phyloP scores from a whole-genome alignment of 2,329 filamentous ascomycete species.

The Alternaria arbusti region DNA sequence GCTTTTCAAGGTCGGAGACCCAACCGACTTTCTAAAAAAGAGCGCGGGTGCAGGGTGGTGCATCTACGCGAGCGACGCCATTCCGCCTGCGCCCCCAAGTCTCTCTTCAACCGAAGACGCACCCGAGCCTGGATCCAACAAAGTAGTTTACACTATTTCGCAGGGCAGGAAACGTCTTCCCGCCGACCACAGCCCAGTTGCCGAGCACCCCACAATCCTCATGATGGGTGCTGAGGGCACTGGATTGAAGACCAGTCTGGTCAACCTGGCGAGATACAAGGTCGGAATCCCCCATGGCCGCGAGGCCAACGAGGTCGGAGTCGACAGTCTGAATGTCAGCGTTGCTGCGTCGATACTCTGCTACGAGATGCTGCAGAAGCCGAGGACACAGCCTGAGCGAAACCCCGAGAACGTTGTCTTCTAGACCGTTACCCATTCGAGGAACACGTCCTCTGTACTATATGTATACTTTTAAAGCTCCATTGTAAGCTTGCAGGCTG shows the following conservation, averaged over 20 bases:
- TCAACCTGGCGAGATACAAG: constrained; percentile 66
- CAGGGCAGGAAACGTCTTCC: constrained; percentile 27
- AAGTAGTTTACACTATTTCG: constrained; percentile 33
- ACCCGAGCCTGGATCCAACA: constrained; percentile 29
- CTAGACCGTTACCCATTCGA: constrained; percentile 10
- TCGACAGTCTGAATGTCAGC: constrained; percentile 94
- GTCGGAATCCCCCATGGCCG: constrained; percentile 67
- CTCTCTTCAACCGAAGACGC: not conserved
- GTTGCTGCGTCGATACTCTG: constrained; percentile 83
- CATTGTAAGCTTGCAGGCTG: not conserved
- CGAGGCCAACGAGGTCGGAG: constrained; percentile 57
- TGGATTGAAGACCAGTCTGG: constrained; percentile 35
- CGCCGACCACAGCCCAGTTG: constrained; percentile 35
- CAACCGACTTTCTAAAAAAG: constrained; percentile 71
- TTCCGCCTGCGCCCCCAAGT: constrained; percentile 16
- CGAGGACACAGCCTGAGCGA: constrained; percentile 16
- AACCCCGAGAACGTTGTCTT: constrained; percentile 29
- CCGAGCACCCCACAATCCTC: constrained; percentile 70
- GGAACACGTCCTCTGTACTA: constrained; percentile 6
- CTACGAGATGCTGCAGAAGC: constrained; percentile 66
- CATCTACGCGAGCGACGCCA: constrained; percentile 73
- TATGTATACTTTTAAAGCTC: not conserved
- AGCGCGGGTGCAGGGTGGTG: constrained; percentile 79
- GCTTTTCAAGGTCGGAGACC: constrained; percentile 72
- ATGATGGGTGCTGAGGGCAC: constrained; percentile 62